These are phyloP conservation scores for Asterophora lycoperdoides DNA, from an alignment of 768 basidiomycete species.

Conservation along the genomic window DNA sequence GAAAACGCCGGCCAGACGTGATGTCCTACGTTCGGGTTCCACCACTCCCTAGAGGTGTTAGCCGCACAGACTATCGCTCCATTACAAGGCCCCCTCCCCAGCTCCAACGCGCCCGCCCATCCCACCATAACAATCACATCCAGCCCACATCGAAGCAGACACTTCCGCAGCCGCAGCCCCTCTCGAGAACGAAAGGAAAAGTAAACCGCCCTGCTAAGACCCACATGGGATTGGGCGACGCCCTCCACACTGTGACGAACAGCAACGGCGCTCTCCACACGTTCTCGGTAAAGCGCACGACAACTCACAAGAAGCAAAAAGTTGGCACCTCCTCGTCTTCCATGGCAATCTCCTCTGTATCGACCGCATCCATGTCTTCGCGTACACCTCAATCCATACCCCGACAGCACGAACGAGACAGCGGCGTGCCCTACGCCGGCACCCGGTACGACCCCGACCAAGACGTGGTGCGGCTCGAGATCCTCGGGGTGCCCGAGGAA, in stretches of 20 bases:
- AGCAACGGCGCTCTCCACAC: too few relatives aligned
- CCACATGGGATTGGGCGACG: too few relatives aligned
- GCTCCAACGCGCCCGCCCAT: too few relatives aligned
- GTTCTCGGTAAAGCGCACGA: too few relatives aligned
- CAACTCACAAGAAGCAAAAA: too few relatives aligned
- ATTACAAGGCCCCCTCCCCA: conserved; percentile 4
- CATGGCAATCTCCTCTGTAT: neutral
- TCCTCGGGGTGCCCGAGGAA: neutral
- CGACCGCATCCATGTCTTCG: too few relatives aligned
- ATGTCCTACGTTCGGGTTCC: conserved; percentile 25
- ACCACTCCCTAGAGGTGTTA: conserved; percentile 13
- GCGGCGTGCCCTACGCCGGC: neutral
- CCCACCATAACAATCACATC: neutral
- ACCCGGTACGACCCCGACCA: neutral
- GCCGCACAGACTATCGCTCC: conserved; percentile 14
- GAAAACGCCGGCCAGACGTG: neutral
- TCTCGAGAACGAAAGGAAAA: too few relatives aligned
- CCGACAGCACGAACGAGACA: neutral
- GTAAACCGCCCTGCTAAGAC: conserved; percentile 6
- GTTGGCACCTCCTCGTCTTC: neutral
- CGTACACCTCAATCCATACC: neutral
- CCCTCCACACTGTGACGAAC: neutral
- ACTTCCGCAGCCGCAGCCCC: too few relatives aligned
- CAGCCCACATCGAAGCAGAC: neutral
- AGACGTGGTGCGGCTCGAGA: neutral